Evolutionary conservation across 768 basidiomycete species (phyloP).

Genomic region (Mycena belliarum): DNA sequence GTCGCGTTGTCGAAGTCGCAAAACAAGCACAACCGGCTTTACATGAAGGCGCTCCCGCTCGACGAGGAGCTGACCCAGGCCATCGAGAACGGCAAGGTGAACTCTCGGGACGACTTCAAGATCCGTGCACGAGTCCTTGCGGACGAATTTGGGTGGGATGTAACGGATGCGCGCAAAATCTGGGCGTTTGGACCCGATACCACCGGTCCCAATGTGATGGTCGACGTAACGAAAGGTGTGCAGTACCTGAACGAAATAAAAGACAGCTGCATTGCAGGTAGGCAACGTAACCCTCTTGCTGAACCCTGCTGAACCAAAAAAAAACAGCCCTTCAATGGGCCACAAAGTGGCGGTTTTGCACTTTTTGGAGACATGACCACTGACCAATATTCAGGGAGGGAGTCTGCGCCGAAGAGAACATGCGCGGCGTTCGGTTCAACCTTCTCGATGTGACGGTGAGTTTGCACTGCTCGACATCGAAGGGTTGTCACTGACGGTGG

Average conservation of each 20-base stretch:
- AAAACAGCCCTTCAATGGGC: too few species aligned
- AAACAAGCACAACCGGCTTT: slow-evolving; percentile 99
- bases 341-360: too few species aligned
- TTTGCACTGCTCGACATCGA: slow-evolving; percentile 10
- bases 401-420: slow-evolving; percentile 94
- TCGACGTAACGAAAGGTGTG: slow-evolving; percentile 98
- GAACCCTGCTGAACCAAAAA: too few species aligned
- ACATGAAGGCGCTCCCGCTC: slow-evolving; percentile 88
- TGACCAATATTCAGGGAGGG: too few species aligned
- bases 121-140: slow-evolving; percentile 92
- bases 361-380: too few species aligned
- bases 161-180: slow-evolving; percentile 98
- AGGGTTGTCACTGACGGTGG: slow-evolving; percentile 1
- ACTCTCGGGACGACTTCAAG: slow-evolving; percentile 96
- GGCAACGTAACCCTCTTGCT: too few species aligned
- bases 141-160: slow-evolving; percentile 97
- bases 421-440: slow-evolving; percentile 98
- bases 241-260: slow-evolving; percentile 99
- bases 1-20: slow-evolving; percentile 98
- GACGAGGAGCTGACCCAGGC: slow-evolving; percentile 93
- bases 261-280: slow-evolving; percentile 98
- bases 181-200: slow-evolving; percentile 99
- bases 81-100: slow-evolving; percentile 86
- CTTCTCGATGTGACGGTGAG: slow-evolving; percentile 91
- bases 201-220: slow-evolving; percentile 93